Conservation (phyloP, 2,329 filamentous ascomycete genomes). For the Fusarium torulosum region DNA sequence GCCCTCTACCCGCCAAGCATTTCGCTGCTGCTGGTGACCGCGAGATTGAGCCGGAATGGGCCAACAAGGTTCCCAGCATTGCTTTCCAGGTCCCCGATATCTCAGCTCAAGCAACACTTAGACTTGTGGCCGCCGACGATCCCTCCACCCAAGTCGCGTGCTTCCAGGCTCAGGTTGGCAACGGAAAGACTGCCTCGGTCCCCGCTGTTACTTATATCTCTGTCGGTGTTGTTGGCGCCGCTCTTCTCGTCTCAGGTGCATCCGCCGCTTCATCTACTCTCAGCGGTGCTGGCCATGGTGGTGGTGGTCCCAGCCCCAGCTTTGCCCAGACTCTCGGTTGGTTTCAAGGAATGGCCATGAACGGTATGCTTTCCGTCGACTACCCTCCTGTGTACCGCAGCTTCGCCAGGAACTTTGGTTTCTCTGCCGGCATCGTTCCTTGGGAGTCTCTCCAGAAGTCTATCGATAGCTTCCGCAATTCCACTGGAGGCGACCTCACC, state of each 20-base stretch:
- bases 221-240: constrained; percentile 86
- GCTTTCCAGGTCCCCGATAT: constrained; percentile 94
- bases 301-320: constrained; percentile 79
- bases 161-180: constrained; percentile 82
- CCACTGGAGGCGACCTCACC: constrained; percentile 89
- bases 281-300: constrained; percentile 63
- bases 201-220: constrained; percentile 86
- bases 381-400: constrained; percentile 90
- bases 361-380: constrained; percentile 93
- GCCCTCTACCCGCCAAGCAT: constrained; percentile 81
- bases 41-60: constrained; percentile 77
- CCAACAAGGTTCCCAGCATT: constrained; percentile 83
- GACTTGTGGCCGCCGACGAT: constrained; percentile 73
- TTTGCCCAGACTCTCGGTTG: constrained; percentile 88
- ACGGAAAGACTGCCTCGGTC: constrained; percentile 84
- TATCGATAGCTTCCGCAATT: constrained; percentile 85
- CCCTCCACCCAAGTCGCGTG: constrained; percentile 77
- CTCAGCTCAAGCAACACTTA: constrained; percentile 83
- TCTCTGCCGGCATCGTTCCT: constrained; percentile 85
- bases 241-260: constrained; percentile 78
- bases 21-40: constrained; percentile 82
- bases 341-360: constrained; percentile 95
- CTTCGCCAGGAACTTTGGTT: constrained; percentile 93
- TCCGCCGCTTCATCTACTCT: constrained; percentile 75
- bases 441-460: constrained; percentile 83